A percentile compares a stretch with the other conserved stretches of the same genome.
These are phyloP conservation scores for Haplographium delicatum DNA, from an alignment of 495 filamentous ascomycete genomes.

Conservation along the genomic window DNA sequence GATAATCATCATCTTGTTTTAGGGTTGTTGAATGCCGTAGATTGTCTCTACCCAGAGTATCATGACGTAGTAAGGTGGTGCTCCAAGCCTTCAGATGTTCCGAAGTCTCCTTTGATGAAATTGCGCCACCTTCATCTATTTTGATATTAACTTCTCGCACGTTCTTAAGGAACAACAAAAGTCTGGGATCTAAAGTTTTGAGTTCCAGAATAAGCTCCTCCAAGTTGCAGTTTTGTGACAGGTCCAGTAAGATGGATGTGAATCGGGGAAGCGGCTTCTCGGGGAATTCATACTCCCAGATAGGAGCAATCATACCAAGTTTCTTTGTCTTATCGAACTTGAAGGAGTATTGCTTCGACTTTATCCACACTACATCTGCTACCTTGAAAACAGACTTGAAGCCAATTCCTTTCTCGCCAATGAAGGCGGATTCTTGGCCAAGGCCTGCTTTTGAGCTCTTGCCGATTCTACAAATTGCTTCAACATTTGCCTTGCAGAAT, in stretches of 20 bases:
- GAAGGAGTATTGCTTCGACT: constrained; percentile 35
- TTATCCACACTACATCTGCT: constrained; percentile 33
- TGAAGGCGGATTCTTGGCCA: constrained; percentile 19
- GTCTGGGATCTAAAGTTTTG: not conserved
- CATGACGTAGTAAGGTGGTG: no score
- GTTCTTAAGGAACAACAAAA: not conserved
- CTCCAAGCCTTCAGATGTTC: no score
- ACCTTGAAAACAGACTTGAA: constrained; percentile 44
- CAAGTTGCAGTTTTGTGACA: not conserved
- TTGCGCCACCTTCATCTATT: no score
- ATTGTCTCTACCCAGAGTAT: no score
- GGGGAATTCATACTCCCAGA: not conserved
- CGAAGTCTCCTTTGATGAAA: no score
- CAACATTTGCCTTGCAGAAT: constrained; percentile 32
- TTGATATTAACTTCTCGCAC: not conserved
- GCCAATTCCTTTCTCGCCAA: constrained; percentile 44
- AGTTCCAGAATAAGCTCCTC: constrained; percentile 2
- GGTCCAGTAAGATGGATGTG: not conserved
- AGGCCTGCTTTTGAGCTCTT: constrained; percentile 31
- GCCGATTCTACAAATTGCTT: constrained; percentile 33
- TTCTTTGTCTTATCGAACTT: constrained; percentile 26
- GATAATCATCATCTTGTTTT: no score
- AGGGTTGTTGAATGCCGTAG: no score
- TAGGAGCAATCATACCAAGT: constrained; percentile 29
- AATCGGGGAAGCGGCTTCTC: not conserved